A percentile compares a stretch with the other conserved stretches of the same genome.
Evolutionary conservation across 352 stramenopile genomes (phyloP).

Genomic region (Pythium rhizo-oryzae): DNA sequence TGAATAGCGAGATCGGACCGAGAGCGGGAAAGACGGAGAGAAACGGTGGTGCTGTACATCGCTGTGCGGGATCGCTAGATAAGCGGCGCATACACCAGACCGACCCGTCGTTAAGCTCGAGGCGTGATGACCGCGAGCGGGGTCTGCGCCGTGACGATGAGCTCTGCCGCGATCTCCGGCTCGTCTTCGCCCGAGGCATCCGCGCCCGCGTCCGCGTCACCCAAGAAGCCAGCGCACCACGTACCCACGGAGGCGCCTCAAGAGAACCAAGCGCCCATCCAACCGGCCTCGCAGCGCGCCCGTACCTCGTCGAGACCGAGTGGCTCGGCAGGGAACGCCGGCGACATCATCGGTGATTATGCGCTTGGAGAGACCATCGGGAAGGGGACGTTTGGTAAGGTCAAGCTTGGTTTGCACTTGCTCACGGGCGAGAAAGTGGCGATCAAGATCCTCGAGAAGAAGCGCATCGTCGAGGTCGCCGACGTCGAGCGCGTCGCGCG

Average conservation of each 20-base stretch:
- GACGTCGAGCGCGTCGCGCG: slow-evolving; percentile 90
- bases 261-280: slow-evolving; percentile 19
- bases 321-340: slow-evolving; percentile 17
- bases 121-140: slow-evolving; percentile 27
- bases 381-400: slow-evolving; percentile 94
- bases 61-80: background rate
- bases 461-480: slow-evolving; percentile 83
- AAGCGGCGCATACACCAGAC: background rate
- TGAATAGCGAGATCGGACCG: background rate
- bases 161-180: slow-evolving; percentile 8
- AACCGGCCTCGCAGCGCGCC: background rate
- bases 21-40: too few relatives aligned
- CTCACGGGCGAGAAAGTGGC: slow-evolving; percentile 92
- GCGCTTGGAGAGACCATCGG: slow-evolving; percentile 91
- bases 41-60: too few relatives aligned
- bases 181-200: slow-evolving; percentile 5
- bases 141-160: slow-evolving; percentile 18
- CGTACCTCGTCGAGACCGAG: background rate
- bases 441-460: slow-evolving; percentile 94
- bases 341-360: slow-evolving; percentile 85
- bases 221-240: slow-evolving; percentile 19
- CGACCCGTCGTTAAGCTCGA: background rate
- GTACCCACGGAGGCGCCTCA: background rate
- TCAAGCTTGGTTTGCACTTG: slow-evolving; percentile 87
- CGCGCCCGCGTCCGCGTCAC: background rate